Percentiles rank a stretch among this genome's conserved stretches.
These are phyloP conservation scores for Podaxis sp. DNA, from an alignment of 768 basidiomycete genomes.

Conservation along the genomic window DNA sequence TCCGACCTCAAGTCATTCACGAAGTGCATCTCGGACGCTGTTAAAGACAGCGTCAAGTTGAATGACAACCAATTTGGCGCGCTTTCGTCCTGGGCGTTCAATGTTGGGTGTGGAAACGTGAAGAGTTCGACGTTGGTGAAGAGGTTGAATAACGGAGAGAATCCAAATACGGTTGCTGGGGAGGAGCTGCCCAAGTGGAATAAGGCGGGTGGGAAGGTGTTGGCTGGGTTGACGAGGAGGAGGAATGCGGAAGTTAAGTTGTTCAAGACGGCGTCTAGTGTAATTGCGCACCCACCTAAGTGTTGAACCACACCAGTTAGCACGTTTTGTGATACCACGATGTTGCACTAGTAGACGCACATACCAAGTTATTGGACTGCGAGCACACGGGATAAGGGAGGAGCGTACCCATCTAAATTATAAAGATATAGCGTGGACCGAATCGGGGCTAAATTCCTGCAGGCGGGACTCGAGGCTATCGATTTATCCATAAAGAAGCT, in stretches of 20 bases:
- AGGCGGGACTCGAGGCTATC: too few species aligned
- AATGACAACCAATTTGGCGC: constrained; percentile 35
- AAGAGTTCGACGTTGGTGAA: constrained; percentile 26
- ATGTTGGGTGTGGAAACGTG: constrained; percentile 27
- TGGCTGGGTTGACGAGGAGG: constrained; percentile 26
- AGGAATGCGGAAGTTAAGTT: constrained; percentile 28
- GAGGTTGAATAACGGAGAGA: constrained; percentile 29
- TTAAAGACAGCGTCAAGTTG: constrained; percentile 21
- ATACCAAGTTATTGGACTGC: too few species aligned
- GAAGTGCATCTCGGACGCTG: constrained; percentile 24
- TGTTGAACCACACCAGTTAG: too few species aligned
- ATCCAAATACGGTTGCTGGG: constrained; percentile 31
- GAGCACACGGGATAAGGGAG: too few species aligned
- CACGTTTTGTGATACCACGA: too few species aligned
- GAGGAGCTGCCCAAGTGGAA: constrained; percentile 32
- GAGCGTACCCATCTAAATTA: too few species aligned
- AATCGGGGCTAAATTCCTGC: too few species aligned
- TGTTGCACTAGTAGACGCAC: too few species aligned
- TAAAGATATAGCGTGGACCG: too few species aligned
- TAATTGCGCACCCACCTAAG: neutral
- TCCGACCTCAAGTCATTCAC: constrained; percentile 23
- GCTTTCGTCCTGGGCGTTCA: constrained; percentile 29
- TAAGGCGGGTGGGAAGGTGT: constrained; percentile 25
- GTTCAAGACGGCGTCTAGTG: constrained; percentile 23
- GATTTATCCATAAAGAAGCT: too few species aligned